Evolutionary conservation across 139 green algal genomes (phyloP).

Genomic region (Tetraselmis chui): DNA sequence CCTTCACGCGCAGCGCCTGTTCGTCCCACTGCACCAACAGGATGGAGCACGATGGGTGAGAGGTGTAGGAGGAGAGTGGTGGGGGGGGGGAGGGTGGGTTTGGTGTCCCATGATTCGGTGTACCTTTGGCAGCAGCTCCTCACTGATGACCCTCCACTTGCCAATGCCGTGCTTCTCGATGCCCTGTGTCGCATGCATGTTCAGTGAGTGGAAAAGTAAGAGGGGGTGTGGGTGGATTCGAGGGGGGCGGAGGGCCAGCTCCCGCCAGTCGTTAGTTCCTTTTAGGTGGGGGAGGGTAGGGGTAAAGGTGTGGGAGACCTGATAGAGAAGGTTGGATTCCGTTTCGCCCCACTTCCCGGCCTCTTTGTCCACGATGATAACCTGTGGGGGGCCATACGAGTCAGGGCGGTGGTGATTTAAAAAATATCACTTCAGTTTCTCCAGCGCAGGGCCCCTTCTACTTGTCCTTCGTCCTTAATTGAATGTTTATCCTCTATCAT

Average conservation of each 20-base stretch:
- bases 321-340: conserved; percentile 49
- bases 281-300: too few species aligned
- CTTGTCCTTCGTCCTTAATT: too few species aligned
- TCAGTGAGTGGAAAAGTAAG: background rate
- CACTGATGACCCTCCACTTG: conserved; percentile 56
- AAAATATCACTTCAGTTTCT: too few species aligned
- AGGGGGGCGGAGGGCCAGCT: too few species aligned
- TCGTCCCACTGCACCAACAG: conserved; percentile 26
- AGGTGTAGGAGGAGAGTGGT: background rate
- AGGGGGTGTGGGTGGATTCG: too few species aligned
- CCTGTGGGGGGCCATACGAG: too few species aligned
- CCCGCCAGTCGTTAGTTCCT: too few species aligned
- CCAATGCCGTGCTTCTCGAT: conserved; percentile 64
- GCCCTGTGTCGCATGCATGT: conserved; percentile 23
- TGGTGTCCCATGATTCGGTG: background rate
- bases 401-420: too few species aligned
- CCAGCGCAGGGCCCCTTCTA: too few species aligned
- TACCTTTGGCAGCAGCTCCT: conserved; percentile 29
- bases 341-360: conserved; percentile 51
- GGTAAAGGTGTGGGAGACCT: conserved; percentile 17
- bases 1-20: conserved; percentile 47
- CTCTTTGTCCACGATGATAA: conserved; percentile 5
- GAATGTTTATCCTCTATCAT: too few species aligned
- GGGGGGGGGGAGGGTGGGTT: too few species aligned
- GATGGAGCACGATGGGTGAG: background rate